Conservation (phyloP, 441 rosid species). For the Theobroma grandiflorum region DNA sequence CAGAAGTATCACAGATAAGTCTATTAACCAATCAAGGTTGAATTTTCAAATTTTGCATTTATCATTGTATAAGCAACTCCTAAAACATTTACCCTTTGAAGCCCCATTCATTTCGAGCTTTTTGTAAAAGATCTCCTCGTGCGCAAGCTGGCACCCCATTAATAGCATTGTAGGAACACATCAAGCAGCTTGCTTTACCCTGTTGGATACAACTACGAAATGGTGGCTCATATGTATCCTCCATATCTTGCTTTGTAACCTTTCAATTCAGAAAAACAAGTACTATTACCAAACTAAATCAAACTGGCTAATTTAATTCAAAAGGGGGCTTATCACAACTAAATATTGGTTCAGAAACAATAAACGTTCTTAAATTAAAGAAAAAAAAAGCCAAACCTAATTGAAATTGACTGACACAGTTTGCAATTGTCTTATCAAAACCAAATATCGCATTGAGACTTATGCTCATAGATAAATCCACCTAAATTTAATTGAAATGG, state of each 20-base stretch:
- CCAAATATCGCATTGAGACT: background rate
- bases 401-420: background rate
- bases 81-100: conserved; percentile 56
- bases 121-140: conserved; percentile 50
- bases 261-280: conserved; percentile 23
- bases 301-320: background rate
- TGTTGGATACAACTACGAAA: conserved; percentile 61
- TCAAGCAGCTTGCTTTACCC: conserved; percentile 79
- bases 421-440: background rate
- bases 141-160: conserved; percentile 78
- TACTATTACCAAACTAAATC: conserved; percentile 11
- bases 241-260: conserved; percentile 74
- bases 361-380: background rate
- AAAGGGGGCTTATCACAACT: background rate
- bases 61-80: conserved; percentile 22
- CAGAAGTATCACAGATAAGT: conserved; percentile 19
- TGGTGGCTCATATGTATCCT: conserved; percentile 69
- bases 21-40: conserved; percentile 9
- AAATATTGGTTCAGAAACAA: conserved; percentile 7
- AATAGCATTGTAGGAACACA: conserved; percentile 78
- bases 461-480: background rate
- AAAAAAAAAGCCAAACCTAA: background rate
- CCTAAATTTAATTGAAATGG: background rate
- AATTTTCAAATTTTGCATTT: conserved; percentile 10
- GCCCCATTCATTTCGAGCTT: conserved; percentile 74